Percentiles rank a stretch among this genome's conserved stretches.
Evolutionary conservation across 2,329 filamentous ascomycete genomes (phyloP).

Genomic region (Neurospora crassa): DNA sequence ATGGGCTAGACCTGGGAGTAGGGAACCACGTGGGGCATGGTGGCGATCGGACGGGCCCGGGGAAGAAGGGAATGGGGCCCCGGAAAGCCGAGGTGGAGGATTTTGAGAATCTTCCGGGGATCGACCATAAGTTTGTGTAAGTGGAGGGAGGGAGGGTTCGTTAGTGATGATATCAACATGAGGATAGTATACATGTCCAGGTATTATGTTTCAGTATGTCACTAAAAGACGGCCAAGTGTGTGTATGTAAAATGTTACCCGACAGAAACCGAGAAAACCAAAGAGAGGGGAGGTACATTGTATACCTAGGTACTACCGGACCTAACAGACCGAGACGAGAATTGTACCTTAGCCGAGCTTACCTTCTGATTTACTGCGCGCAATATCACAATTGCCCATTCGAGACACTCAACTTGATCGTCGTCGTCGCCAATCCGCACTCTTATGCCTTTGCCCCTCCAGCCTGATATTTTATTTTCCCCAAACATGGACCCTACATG

Average conservation of each 20-base stretch:
- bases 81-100: not conserved
- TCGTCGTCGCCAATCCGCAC: not conserved
- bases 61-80: not conserved
- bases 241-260: not conserved
- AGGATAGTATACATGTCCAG: too few species aligned
- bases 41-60: not conserved
- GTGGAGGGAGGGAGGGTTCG: too few species aligned
- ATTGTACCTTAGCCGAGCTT: too few species aligned
- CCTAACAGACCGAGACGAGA: too few species aligned
- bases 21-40: not conserved
- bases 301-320: too few species aligned
- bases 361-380: too few species aligned
- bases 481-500: too few species aligned
- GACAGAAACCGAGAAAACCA: too few species aligned
- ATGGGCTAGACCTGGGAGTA: not conserved
- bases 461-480: too few species aligned
- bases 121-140: too few species aligned
- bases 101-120: not conserved
- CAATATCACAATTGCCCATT: not conserved
- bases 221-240: not conserved
- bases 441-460: too few species aligned
- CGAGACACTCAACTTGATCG: not conserved
- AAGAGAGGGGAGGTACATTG: too few species aligned
- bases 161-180: not conserved
- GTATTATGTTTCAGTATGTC: not conserved